Base-by-base conservation (phyloP, 2,329 filamentous ascomycete species). In the Fusarium euwallaceae region DNA sequence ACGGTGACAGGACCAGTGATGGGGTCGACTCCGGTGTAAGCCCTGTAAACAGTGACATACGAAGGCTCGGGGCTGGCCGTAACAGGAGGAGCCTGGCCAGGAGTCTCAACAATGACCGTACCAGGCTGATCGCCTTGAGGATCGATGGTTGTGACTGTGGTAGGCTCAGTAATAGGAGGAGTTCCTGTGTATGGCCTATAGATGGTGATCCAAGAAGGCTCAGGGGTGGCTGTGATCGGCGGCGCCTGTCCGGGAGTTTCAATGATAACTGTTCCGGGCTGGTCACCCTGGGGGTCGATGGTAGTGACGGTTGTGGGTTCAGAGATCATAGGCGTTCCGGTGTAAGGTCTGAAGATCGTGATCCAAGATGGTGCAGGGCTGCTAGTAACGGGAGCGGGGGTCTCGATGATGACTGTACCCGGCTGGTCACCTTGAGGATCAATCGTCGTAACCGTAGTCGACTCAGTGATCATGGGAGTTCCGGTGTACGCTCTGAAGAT, bases 31-130 rank as follows among this genome's bases (percentile, higher is more conserved):
- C 71, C 71, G 6, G 71, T 74, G 22, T 74, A 61, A 24, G 55
- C 32, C 55, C 48, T 34, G 67, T 69, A 41, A 45, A 60, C 24
- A 4, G 71, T 74, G n/a, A 72, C 34, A 36, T 74, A 74, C 4
- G 67, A 71, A 14, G 45, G 58, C 10, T 24, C 56, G 2, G 70
- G 9, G 1, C 37, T 32, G 2, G 64, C 43, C 6, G 32, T 59
- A 12, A 61, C 32, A 2, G 68, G 34, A 17, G 41, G 60, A 11
- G 27, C 48, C 37, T 51, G 58, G 3, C 60, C 60, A 2, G 71
- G 71, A 1, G 67, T 73, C 39, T 73, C 63, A 14, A 66, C 24
- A 22, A 65, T 65, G 14, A 65, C 22, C 9, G 63, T 65, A 11
- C 63, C 63, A 20, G 63, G 63, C 24, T 65, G 55, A 24, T 65